Base-by-base conservation (phyloP, 1,284 basidiomycete genomes). In the Mrakiaceae sp. region DNA sequence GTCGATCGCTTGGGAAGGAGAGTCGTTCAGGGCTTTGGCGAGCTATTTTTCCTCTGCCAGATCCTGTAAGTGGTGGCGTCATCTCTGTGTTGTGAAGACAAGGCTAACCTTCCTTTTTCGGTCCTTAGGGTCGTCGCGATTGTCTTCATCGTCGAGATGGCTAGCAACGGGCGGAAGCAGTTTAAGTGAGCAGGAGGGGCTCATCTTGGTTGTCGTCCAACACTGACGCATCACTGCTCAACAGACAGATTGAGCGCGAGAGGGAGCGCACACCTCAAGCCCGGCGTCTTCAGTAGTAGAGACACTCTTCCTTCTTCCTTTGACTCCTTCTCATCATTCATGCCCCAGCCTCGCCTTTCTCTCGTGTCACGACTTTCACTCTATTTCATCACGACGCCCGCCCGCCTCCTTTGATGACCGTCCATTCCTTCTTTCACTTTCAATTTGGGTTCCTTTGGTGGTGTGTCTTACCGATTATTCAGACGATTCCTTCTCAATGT, bases 71-170 rank as follows among this genome's bases (percentile, higher is more conserved):
- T 58, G 43, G 12, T 5, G 10, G 43, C 11, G 4, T 10, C 14
- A 14, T 12, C 27, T 27, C 52, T 56, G 9, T 42, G 5, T 39
- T 8, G 42, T 44, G n/a, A 16, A 16, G 12, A 2, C 27, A 3
- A 44, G 12, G 7, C 42, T 5, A 39, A 16, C 56, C 27, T 40
- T 4, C 42, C 43, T 40, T 56, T 11, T 39, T 47, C 8, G 43
- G 14, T 44, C 9, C 2, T 46, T 4, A 54, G 51, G 14, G 52
- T 58, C 10, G 48, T 64, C 2, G 63, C 57, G 39, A 40, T 60
- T 9, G 63, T 64, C 39, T 64, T 64, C 58, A 59, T 51, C 46
- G 46, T 55, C 48, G 56, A 64, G 10, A 50, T 59, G 27, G 52
- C 54, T 49, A 62, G 52, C 50, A 62, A 39, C 14, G 60, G 60